These are phyloP conservation scores for Seminavis robusta DNA, from an alignment of 108 stramenopile species.

Conservation along the genomic window DNA sequence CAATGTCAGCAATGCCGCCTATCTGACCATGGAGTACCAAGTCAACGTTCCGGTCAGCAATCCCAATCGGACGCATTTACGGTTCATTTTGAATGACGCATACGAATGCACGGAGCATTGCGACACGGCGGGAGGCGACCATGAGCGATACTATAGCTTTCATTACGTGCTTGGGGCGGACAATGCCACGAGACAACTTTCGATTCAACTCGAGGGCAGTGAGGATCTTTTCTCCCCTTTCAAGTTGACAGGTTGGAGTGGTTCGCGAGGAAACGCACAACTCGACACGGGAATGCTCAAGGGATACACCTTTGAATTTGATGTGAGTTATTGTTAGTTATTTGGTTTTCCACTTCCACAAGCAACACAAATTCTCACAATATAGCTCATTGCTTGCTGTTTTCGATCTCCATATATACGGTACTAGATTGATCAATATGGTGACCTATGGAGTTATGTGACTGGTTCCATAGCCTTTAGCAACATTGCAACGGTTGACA, in stretches of 20 bases:
- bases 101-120: conserved; percentile 8
- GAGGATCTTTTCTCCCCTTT: conserved; percentile 4
- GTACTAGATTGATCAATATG: conserved; percentile 1
- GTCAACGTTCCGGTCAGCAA: background rate
- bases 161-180: conserved; percentile 11
- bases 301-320: conserved; percentile 10
- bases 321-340: no score
- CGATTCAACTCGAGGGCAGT: conserved; percentile 4
- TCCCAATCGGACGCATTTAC: background rate
- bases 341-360: no score
- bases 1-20: conserved; percentile 10
- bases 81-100: conserved; percentile 13
- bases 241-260: conserved; percentile 15
- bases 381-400: no score
- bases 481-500: conserved; percentile 3
- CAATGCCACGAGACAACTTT: background rate
- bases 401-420: no score
- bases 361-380: no score
- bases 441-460: background rate
- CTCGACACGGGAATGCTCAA: conserved; percentile 8
- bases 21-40: conserved; percentile 4
- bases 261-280: conserved; percentile 7
- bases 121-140: background rate
- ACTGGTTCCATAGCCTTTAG: conserved; percentile 3
- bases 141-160: conserved; percentile 15